Evolutionary conservation across 371 early-diverging fungal genomes (phyloP).

Genomic region (Haplosporangium sp.): DNA sequence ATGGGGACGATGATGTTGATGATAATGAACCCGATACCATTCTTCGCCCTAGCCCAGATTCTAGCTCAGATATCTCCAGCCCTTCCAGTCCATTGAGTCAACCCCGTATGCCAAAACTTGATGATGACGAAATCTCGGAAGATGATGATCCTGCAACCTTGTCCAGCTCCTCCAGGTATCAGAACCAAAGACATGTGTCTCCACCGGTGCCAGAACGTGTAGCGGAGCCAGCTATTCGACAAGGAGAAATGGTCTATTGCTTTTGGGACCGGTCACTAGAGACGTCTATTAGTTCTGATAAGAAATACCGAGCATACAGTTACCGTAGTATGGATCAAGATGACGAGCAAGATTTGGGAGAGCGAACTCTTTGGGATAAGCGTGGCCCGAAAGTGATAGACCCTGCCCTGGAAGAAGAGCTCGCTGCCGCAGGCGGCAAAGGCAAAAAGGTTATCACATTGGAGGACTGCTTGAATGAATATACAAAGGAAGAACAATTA

Average conservation of each 20-base stretch:
- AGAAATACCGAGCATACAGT: neutral
- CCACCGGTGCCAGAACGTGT: constrained; percentile 6
- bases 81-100: constrained; percentile 13
- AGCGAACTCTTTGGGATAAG: constrained; percentile 34
- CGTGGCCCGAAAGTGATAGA: constrained; percentile 24
- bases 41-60: constrained; percentile 7
- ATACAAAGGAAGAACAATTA: constrained; percentile 84
- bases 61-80: neutral
- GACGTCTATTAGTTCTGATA: constrained; percentile 11
- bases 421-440: constrained; percentile 17
- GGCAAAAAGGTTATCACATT: constrained; percentile 65
- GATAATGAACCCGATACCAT: neutral
- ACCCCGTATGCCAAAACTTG: constrained; percentile 18
- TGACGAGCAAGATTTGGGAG: constrained; percentile 8
- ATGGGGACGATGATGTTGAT: constrained; percentile 13
- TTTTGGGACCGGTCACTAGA: constrained; percentile 48
- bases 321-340: constrained; percentile 31
- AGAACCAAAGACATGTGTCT: neutral
- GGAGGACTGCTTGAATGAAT: constrained; percentile 83
- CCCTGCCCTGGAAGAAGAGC: constrained; percentile 34
- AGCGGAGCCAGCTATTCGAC: constrained; percentile 28
- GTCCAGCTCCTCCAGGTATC: neutral
- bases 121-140: constrained; percentile 32
- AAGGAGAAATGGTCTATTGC: constrained; percentile 46
- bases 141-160: constrained; percentile 30